Base-by-base conservation (phyloP, 768 basidiomycete species). In the Tricholoma saponaceum region DNA sequence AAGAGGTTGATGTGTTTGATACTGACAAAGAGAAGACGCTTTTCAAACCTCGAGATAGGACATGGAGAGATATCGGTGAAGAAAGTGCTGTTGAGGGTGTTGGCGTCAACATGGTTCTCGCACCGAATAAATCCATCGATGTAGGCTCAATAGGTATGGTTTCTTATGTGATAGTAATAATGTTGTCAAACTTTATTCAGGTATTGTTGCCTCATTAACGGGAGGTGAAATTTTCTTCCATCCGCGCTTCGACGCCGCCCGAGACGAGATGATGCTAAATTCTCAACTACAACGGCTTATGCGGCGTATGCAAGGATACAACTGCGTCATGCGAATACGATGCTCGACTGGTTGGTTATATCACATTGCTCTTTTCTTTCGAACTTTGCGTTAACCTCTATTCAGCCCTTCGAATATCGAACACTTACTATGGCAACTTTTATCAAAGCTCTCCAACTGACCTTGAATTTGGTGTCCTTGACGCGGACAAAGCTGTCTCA, bases 191-290 rank as follows among this genome's bases (percentile, higher is more conserved):
- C 30, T 39, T 52, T 49, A 32, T 14, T n/a, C 35, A 87, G 90
- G 89, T 43, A 71, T 79, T 3, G 79, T 95, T 5, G 68, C 89
- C 0, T 85, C 85, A 0, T 68, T 84, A 10, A 93, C 92, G 6
- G 97, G 97, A 13, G 97, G 97, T 18, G 92, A 95, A 57, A 65
- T 96, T 1, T 95, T 89, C 72, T 96, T 88, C 75, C 90, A 95
- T 66, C 97, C 96, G 8, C 82, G 91, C n/a, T 99, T 93, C 69
- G 81, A 87, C 53, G 79, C 83, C 3, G 69, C 71, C 6, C 81
- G 89, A 51, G 94, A 97, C 67, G 79, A 78, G 7, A 64, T 75
- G 7, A 74, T 83, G 5, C 65, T 99, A 12, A 72, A 79, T n/a
- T 87, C 87, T n/a, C 91, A 98, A 64, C 66, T 98, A 20, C 78